phyloP scores from a whole-genome alignment of 2,329 filamentous ascomycete genomes.

The Xylogone sp. region DNA sequence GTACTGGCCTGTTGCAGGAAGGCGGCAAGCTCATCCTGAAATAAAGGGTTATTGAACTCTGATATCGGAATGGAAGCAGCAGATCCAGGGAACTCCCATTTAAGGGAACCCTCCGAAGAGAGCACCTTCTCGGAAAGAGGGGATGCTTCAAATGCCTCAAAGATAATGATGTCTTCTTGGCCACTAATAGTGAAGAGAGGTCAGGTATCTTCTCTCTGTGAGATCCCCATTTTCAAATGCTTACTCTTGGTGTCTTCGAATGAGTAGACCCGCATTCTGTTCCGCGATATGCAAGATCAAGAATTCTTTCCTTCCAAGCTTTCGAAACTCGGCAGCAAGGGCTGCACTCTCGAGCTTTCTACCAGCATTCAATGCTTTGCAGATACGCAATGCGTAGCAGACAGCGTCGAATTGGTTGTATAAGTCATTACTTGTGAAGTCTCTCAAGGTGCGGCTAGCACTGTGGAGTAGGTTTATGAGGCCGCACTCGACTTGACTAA shows the following conservation, averaged over 20 bases:
- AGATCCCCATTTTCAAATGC: slow-evolving; percentile 3
- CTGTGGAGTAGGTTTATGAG: slow-evolving; percentile 7
- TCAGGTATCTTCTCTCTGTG: slow-evolving; percentile 2
- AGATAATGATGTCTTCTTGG: slow-evolving; percentile 32
- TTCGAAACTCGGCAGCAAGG: slow-evolving; percentile 25
- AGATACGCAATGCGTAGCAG: background rate
- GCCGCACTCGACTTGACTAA: slow-evolving; percentile 5
- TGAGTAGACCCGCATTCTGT: slow-evolving; percentile 45
- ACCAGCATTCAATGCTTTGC: slow-evolving; percentile 8
- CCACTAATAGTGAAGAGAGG: slow-evolving; percentile 7
- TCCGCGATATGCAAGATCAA: slow-evolving; percentile 41
- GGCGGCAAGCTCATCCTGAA: slow-evolving; percentile 42
- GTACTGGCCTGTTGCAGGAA: slow-evolving; percentile 55
- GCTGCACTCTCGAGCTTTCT: slow-evolving; percentile 15
- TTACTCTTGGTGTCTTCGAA: slow-evolving; percentile 32
- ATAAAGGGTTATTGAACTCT: slow-evolving; percentile 34
- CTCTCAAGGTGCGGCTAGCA: slow-evolving; percentile 3
- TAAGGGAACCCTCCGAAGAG: slow-evolving; percentile 44
- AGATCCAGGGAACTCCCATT: slow-evolving; percentile 57
- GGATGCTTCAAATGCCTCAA: slow-evolving; percentile 61
- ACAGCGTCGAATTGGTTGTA: background rate
- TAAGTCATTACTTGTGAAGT: slow-evolving; percentile 3
- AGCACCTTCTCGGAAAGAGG: slow-evolving; percentile 49
- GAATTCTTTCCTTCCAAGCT: slow-evolving; percentile 24
- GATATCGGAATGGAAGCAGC: slow-evolving; percentile 42